phyloP scores from a whole-genome alignment of 2,329 filamentous ascomycete species.

The Onygenales sp. region DNA sequence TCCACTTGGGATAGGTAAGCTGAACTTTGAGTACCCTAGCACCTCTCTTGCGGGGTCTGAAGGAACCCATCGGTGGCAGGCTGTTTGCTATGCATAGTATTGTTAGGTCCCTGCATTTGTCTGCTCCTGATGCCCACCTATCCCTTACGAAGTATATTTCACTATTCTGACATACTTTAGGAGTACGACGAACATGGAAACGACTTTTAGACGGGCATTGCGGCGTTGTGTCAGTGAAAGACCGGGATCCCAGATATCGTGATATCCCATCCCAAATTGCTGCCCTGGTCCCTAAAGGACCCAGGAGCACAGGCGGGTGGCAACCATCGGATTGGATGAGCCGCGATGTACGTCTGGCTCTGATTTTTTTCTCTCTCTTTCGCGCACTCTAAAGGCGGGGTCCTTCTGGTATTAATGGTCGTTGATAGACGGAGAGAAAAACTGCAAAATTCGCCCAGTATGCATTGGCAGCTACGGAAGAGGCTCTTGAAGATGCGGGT shows the following conservation, averaged over 20 bases:
- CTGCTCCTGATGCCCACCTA: too few species aligned
- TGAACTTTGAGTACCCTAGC: neutral
- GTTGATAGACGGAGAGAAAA: constrained; percentile 53
- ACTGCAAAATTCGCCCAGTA: constrained; percentile 93
- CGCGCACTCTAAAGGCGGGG: constrained; percentile 32
- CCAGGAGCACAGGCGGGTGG: constrained; percentile 35
- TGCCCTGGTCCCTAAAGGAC: constrained; percentile 62
- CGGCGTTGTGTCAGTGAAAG: constrained; percentile 65
- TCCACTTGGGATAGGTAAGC: constrained; percentile 66
- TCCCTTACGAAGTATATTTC: neutral
- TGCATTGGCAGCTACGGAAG: constrained; percentile 73
- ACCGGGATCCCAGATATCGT: constrained; percentile 54
- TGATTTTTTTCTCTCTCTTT: neutral
- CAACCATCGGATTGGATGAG: constrained; percentile 35
- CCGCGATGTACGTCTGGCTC: constrained; percentile 25
- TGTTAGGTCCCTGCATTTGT: too few species aligned
- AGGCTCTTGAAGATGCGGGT: constrained; percentile 73
- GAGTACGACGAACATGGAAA: constrained; percentile 67
- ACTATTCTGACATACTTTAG: constrained; percentile 23
- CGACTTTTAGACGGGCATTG: constrained; percentile 70
- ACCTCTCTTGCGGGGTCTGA: too few species aligned
- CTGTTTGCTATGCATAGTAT: too few species aligned
- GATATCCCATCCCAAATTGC: constrained; percentile 77
- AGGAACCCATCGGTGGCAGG: too few species aligned
- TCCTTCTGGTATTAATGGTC: constrained; percentile 39